A percentile compares a stretch with the other conserved stretches of the same genome.
phyloP scores from a whole-genome alignment of 169 alveolate species.

The Perkinsus olseni region DNA sequence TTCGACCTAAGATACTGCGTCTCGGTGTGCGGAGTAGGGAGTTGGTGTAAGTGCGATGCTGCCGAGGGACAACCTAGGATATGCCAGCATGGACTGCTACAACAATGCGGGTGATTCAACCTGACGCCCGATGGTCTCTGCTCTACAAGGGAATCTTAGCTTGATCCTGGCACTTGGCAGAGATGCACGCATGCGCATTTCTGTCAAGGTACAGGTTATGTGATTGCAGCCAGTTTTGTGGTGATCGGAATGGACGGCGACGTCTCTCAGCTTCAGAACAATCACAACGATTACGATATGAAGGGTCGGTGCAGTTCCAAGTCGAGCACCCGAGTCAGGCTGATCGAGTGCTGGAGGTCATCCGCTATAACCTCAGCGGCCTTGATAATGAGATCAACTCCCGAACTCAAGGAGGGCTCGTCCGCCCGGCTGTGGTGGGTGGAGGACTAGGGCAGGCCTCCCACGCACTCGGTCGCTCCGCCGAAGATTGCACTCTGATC shows the following conservation, averaged over 20 bases:
- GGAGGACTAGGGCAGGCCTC: not conserved
- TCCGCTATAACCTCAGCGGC: not conserved
- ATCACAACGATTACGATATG: not conserved
- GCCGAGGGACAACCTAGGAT: not conserved
- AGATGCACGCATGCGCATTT: not conserved
- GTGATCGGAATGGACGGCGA: not conserved
- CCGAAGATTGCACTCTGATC: not conserved
- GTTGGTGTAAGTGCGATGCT: not conserved
- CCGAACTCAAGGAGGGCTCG: not conserved
- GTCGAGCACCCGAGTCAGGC: not conserved
- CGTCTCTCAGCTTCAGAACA: not conserved
- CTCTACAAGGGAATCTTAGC: not conserved
- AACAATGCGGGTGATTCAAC: not conserved
- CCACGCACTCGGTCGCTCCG: not conserved
- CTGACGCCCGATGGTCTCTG: not conserved
- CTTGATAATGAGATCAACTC: not conserved
- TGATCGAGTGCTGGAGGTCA: not conserved
- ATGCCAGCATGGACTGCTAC: not conserved
- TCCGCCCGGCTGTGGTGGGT: not conserved
- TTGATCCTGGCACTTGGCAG: not conserved
- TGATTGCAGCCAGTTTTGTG: not conserved
- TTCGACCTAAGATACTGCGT: not conserved
- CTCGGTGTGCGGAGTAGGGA: not conserved
- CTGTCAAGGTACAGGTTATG: not conserved
- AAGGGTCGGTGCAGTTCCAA: not conserved